A percentile compares a stretch with the other conserved stretches of the same genome.
These are phyloP conservation scores for Isoetes taiwanensis DNA, from an alignment of 75 land plant genomes.

Conservation along the genomic window DNA sequence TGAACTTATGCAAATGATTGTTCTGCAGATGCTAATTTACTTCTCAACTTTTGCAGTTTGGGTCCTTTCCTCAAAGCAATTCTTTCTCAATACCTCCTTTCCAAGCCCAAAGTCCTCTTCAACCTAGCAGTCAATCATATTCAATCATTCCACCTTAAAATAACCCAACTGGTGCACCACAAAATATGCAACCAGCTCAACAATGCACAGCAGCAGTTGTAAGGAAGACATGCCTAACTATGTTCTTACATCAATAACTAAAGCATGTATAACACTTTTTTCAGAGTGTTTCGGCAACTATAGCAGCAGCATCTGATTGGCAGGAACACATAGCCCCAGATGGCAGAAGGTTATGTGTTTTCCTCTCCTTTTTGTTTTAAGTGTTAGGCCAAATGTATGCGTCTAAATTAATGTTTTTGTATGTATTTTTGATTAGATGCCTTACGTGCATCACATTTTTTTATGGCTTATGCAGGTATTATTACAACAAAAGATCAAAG, in stretches of 20 bases:
- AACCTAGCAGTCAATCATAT: not conserved
- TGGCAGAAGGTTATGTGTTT: slow-evolving; percentile 49
- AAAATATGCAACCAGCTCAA: not conserved
- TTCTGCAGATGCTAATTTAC: not conserved
- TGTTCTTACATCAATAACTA: not conserved
- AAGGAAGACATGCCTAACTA: not conserved
- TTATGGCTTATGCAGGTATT: slow-evolving; percentile 39
- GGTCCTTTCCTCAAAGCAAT: not conserved
- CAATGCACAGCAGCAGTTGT: not conserved
- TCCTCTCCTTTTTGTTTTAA: not conserved
- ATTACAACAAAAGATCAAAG: slow-evolving; percentile 75
- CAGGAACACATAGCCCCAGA: slow-evolving; percentile 59
- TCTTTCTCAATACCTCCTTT: not conserved
- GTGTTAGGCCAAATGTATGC: not conserved
- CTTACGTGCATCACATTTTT: not conserved
- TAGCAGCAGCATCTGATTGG: slow-evolving; percentile 52
- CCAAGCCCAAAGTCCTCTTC: not conserved
- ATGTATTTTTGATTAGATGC: not conserved
- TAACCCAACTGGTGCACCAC: not conserved
- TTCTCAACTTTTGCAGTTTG: not conserved
- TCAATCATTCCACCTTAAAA: not conserved
- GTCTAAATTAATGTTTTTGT: not conserved
- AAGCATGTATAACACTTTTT: not conserved
- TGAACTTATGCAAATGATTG: not conserved
- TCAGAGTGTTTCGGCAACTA: slow-evolving; percentile 8